A percentile compares a stretch with the other conserved stretches of the same genome.
These are phyloP conservation scores for Ocimum tenuiflorum DNA, from an alignment of 257 asterid genomes.

Conservation along the genomic window DNA sequence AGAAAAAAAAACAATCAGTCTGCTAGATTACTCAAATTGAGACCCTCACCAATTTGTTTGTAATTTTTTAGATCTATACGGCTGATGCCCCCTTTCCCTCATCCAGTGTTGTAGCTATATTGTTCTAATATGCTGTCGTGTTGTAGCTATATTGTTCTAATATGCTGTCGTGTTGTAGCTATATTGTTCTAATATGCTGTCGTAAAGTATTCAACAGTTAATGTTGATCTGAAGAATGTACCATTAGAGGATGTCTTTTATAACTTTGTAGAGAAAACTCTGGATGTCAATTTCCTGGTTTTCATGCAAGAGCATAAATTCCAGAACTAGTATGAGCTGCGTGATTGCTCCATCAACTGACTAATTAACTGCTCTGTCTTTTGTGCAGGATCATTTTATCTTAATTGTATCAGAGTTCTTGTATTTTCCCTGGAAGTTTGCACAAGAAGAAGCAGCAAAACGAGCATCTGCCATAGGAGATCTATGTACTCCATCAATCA, in stretches of 20 bases:
- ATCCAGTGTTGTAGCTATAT: too few relatives aligned
- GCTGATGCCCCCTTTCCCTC: too few relatives aligned
- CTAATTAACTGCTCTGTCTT: conserved; percentile 13
- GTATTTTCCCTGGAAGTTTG: conserved; percentile 85
- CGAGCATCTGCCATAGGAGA: conserved; percentile 51
- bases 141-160: too few relatives aligned
- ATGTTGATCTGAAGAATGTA: too few relatives aligned
- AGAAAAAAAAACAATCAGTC: too few relatives aligned
- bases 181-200: background rate
- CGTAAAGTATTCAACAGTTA: background rate
- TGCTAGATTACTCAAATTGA: too few relatives aligned
- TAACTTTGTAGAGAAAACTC: background rate
- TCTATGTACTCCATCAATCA: conserved; percentile 83
- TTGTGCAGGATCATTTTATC: conserved; percentile 75
- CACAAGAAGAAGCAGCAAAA: conserved; percentile 69
- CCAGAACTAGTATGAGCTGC: conserved; percentile 9
- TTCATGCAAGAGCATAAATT: background rate
- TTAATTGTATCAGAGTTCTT: conserved; percentile 79
- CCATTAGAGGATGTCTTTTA: background rate
- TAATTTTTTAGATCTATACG: too few relatives aligned
- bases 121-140: too few relatives aligned
- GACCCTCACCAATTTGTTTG: too few relatives aligned
- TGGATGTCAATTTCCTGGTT: background rate
- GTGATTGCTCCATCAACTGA: conserved; percentile 13
- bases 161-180: background rate